Evolutionary conservation across 164 flowering plant genomes (phyloP), one percentile per base, ranked within the genome.

Genomic region (Liriodendron chinense): DNA sequence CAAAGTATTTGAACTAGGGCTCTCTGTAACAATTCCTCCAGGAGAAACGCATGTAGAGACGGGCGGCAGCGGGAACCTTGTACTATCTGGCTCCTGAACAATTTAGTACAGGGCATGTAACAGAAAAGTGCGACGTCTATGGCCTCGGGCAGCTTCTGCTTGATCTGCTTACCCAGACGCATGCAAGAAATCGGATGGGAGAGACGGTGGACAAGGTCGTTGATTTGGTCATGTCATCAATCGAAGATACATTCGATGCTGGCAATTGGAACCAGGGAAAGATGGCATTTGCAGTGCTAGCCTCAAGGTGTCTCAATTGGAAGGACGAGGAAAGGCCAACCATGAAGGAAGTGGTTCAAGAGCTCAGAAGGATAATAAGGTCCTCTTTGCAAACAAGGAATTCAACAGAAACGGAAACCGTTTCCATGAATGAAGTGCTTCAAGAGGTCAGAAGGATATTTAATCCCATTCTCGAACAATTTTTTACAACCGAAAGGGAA

Each of bases 81-180:
- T 20, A 25, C 10, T 53, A 23, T 7, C 1, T 71, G 0, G 47
- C 0, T 47, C 64, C 64, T 25, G 28, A 24, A 24, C 23, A 53
- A 16, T 1, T 50, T 0, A 0, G 2, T 1, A 48, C 22, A 2
- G 0, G 43, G 1, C 9, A 1, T 6, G 10, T 71, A 1, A 49
- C 34, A 7, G 73, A 71, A 21, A 71, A 71, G 26, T 49, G 22
- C 50, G 73, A 71, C 50, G 73, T 71, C 50, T 71, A 49, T 53
- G 22, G 73, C 50, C 50, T 49, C 16, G 63, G 73, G 34, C 25
- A 49, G 20, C 1, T 71, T 7, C 73, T 71, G 6, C 13, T 65
- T 65, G 68, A 65, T 77, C 85, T 90, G 49, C 61, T 90, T 64
- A 86, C 5, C 43, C 43, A 34, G 4, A 3, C 43, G 6, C 6